Evolutionary conservation across 2,329 filamentous ascomycete genomes (phyloP).

Genomic region (Alternaria viburni): DNA sequence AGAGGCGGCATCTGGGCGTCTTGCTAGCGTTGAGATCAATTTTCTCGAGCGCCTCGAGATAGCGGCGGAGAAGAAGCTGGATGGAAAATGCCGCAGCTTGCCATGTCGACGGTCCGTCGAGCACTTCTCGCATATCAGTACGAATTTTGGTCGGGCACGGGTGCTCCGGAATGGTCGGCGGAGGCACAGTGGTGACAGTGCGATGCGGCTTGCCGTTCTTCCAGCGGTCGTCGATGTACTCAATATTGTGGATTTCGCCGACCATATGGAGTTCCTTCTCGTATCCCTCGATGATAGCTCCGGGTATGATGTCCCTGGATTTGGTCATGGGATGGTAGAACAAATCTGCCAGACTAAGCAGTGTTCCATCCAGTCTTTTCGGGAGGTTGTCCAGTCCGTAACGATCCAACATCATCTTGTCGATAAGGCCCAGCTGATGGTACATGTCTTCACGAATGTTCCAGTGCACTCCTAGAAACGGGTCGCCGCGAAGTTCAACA

Average conservation of each 20-base stretch:
- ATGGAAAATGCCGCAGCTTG: slow-evolving; percentile 19
- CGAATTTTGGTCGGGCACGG: slow-evolving; percentile 18
- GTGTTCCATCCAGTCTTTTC: slow-evolving; percentile 18
- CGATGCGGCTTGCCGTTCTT: slow-evolving; percentile 21
- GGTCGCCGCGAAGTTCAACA: slow-evolving; percentile 22
- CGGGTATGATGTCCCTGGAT: slow-evolving; percentile 17
- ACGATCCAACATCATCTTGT: slow-evolving; percentile 23
- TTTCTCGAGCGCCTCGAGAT: slow-evolving; percentile 20
- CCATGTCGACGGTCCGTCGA: slow-evolving; percentile 24
- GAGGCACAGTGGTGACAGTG: slow-evolving; percentile 16
- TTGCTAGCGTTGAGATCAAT: slow-evolving; percentile 17
- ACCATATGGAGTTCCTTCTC: slow-evolving; percentile 16
- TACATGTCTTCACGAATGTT: slow-evolving; percentile 28
- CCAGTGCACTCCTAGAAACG: slow-evolving; percentile 27
- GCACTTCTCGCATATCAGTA: slow-evolving; percentile 19
- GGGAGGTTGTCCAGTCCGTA: slow-evolving; percentile 15
- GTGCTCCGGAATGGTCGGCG: slow-evolving; percentile 7
- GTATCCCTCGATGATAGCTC: slow-evolving; percentile 21
- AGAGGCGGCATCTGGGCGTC: slow-evolving; percentile 16
- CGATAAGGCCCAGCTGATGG: slow-evolving; percentile 24
- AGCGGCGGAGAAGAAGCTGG: slow-evolving; percentile 21
- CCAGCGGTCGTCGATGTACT: slow-evolving; percentile 26
- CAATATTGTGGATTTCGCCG: slow-evolving; percentile 18
- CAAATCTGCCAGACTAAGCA: slow-evolving; percentile 14
- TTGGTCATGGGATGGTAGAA: slow-evolving; percentile 18